These are phyloP conservation scores for Talinum fruticosum DNA, from an alignment of 148 eudicot genomes.

Conservation along the genomic window DNA sequence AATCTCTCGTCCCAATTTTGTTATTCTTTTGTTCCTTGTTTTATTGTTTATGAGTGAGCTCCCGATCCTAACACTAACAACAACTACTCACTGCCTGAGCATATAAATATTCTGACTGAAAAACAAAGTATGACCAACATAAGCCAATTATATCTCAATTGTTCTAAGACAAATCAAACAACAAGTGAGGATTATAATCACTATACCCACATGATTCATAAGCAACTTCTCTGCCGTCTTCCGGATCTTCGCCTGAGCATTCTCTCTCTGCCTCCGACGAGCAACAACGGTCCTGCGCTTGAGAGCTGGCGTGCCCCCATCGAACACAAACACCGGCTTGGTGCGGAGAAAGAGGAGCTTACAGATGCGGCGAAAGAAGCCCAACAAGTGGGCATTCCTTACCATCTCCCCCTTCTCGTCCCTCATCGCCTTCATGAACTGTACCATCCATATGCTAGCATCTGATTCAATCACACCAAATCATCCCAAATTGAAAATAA, in stretches of 20 bases:
- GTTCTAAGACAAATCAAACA: background rate
- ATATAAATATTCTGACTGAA: too few species aligned
- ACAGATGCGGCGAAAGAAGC: conserved; percentile 95
- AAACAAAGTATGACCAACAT: too few species aligned
- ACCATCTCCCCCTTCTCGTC: conserved; percentile 98
- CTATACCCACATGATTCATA: conserved; percentile 63
- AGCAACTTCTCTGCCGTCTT: conserved; percentile 94
- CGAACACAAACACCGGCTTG: conserved; percentile 93
- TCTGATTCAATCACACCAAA: conserved; percentile 36
- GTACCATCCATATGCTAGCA: conserved; percentile 98
- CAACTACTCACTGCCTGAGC: too few species aligned
- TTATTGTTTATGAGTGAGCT: too few species aligned
- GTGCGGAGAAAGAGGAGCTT: conserved; percentile 85
- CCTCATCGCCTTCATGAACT: conserved; percentile 97
- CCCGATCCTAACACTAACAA: too few species aligned
- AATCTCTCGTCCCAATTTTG: too few species aligned
- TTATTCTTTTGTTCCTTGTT: too few species aligned
- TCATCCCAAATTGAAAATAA: background rate
- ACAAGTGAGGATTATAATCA: background rate
- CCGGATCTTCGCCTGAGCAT: conserved; percentile 85
- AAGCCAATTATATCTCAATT: too few species aligned
- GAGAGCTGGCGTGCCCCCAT: conserved; percentile 87
- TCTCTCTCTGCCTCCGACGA: conserved; percentile 83
- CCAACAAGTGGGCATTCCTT: conserved; percentile 81
- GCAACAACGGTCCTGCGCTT: conserved; percentile 91